phyloP scores from a whole-genome alignment of 768 basidiomycete species.

The Termitomyces sp. region DNA sequence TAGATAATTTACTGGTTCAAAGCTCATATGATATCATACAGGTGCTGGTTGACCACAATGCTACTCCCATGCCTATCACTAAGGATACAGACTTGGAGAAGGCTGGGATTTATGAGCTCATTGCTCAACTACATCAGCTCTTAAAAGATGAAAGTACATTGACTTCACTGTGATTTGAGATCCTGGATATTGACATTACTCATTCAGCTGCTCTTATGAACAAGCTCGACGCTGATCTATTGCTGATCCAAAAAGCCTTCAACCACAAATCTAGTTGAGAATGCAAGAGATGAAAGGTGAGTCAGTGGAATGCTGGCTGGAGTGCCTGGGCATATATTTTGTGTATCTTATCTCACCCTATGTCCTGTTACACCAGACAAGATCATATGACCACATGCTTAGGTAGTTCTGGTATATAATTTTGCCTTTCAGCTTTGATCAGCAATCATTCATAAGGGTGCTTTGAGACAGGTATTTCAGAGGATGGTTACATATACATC shows the following conservation, averaged over 20 bases:
- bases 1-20: not conserved
- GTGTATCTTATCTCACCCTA: no score
- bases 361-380: not conserved
- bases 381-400: not conserved
- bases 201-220: slow-evolving; percentile 52
- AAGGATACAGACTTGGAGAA: slow-evolving; percentile 59
- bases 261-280: no score
- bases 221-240: slow-evolving; percentile 70
- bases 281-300: no score
- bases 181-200: slow-evolving; percentile 2
- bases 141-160: slow-evolving; percentile 60
- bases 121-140: slow-evolving; percentile 49
- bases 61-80: slow-evolving; percentile 42
- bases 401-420: not conserved
- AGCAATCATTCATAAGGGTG: no score
- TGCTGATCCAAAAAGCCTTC: slow-evolving; percentile 71
- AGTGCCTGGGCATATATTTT: no score
- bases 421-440: not conserved
- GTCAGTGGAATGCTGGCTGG: no score
- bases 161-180: not conserved
- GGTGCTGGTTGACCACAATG: slow-evolving; percentile 41
- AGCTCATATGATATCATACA: slow-evolving; percentile 9
- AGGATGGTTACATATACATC: not conserved
- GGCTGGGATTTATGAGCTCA: slow-evolving; percentile 49
- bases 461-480: not conserved